Evolutionary conservation across 257 asterid species (phyloP).

Genomic region (Mitragyna speciosa): DNA sequence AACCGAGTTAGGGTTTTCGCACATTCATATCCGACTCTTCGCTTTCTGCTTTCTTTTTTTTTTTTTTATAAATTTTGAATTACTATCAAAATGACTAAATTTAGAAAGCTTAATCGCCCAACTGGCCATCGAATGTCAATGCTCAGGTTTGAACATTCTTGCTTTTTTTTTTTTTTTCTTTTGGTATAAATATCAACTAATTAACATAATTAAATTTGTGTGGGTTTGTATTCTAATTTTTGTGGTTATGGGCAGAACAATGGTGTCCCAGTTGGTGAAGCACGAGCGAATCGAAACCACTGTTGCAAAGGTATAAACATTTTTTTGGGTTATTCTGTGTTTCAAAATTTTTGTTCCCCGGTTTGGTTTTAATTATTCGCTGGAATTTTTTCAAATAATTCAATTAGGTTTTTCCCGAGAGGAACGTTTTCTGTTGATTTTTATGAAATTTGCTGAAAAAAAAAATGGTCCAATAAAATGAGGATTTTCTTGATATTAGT

Average conservation of each 20-base stretch:
- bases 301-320: slow-evolving; percentile 60
- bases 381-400: neutral
- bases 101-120: slow-evolving; percentile 85
- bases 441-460: neutral
- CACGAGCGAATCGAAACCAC: slow-evolving; percentile 97
- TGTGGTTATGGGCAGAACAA: slow-evolving; percentile 48
- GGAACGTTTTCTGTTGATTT: neutral
- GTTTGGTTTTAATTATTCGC: neutral
- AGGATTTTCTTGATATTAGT: neutral
- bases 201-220: neutral
- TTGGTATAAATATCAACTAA: neutral
- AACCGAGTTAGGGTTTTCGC: slow-evolving; percentile 11
- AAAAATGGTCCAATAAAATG: too few relatives aligned
- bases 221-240: neutral
- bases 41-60: neutral
- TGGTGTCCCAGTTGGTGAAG: slow-evolving; percentile 92
- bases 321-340: neutral
- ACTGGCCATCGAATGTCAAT: slow-evolving; percentile 86
- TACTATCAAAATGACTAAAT: slow-evolving; percentile 56
- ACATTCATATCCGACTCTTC: neutral
- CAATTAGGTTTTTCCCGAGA: slow-evolving; percentile 16
- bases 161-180: neutral
- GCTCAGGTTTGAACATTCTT: slow-evolving; percentile 55
- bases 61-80: neutral
- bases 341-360: neutral